Conservation (phyloP, 1,284 basidiomycete genomes). For the Pseudozyma pruni region DNA sequence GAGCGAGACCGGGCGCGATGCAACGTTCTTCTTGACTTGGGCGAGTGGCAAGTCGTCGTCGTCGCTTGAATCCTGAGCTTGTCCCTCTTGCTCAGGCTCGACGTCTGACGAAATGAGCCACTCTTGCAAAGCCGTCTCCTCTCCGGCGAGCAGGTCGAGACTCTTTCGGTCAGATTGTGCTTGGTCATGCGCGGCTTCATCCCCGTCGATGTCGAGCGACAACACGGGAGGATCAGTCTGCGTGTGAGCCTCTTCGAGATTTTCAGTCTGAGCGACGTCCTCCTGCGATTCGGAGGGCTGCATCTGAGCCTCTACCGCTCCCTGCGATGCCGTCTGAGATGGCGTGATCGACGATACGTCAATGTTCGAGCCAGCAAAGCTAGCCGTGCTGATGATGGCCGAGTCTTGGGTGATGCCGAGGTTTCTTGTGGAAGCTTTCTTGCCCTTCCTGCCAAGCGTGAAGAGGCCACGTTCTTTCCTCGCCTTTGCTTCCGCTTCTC, state of each 20-base stretch:
- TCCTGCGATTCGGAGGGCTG: no score
- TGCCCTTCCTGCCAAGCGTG: conserved; percentile 28
- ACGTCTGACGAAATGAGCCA: conserved; percentile 50
- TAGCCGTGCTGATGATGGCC: conserved; percentile 21
- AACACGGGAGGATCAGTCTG: conserved; percentile 49
- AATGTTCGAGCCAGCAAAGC: conserved; percentile 19
- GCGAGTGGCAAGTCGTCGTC: conserved; percentile 58
- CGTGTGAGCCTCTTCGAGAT: no score
- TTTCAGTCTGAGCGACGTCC: neutral
- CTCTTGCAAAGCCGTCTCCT: conserved; percentile 33
- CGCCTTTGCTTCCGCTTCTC: conserved; percentile 20
- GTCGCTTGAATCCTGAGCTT: conserved; percentile 35
- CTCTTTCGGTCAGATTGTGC: conserved; percentile 13
- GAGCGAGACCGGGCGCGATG: conserved; percentile 38
- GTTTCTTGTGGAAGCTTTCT: conserved; percentile 17
- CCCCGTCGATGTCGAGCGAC: conserved; percentile 31
- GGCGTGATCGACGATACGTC: conserved; percentile 2
- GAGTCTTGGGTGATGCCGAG: conserved; percentile 22
- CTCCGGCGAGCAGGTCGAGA: conserved; percentile 24
- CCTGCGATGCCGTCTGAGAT: neutral
- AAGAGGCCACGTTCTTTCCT: conserved; percentile 40
- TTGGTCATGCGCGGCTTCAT: conserved; percentile 2
- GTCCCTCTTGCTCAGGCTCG: conserved; percentile 15
- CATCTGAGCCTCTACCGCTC: no score
- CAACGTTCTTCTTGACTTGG: conserved; percentile 51